These are phyloP conservation scores for Pistacia vera DNA, from an alignment of 345 rosid species.

Conservation along the genomic window DNA sequence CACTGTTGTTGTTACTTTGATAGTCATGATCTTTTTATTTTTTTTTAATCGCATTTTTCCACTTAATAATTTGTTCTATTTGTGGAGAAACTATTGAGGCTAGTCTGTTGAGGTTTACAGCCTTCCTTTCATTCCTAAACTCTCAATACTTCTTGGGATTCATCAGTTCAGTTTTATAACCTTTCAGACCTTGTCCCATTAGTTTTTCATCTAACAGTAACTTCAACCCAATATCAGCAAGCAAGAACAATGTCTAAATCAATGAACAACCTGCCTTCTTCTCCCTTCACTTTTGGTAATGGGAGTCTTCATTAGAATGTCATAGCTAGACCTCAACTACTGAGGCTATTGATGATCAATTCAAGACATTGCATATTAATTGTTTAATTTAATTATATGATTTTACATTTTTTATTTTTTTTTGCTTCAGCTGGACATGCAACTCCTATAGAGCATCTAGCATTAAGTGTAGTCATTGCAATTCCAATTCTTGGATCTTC, in stretches of 20 bases:
- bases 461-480: constrained; percentile 48
- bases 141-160: no score
- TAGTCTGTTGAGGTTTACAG: not conserved
- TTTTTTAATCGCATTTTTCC: not conserved
- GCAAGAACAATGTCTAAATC: no score
- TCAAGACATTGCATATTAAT: not conserved
- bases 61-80: not conserved
- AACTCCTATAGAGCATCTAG: constrained; percentile 69
- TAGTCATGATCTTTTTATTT: not conserved
- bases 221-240: no score
- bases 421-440: constrained; percentile 62
- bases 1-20: not conserved
- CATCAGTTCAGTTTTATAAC: no score
- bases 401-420: not conserved
- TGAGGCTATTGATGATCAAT: no score
- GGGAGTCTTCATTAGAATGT: no score
- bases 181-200: not conserved
- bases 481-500: constrained; percentile 71
- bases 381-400: not conserved
- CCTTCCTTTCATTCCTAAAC: no score
- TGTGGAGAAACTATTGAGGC: not conserved
- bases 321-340: no score
- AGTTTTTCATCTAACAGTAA: no score
- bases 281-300: no score
- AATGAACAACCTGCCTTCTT: no score